These are phyloP conservation scores for Pseudogymnoascus sp. DNA, from an alignment of 2,329 filamentous ascomycete genomes.

Conservation along the genomic window DNA sequence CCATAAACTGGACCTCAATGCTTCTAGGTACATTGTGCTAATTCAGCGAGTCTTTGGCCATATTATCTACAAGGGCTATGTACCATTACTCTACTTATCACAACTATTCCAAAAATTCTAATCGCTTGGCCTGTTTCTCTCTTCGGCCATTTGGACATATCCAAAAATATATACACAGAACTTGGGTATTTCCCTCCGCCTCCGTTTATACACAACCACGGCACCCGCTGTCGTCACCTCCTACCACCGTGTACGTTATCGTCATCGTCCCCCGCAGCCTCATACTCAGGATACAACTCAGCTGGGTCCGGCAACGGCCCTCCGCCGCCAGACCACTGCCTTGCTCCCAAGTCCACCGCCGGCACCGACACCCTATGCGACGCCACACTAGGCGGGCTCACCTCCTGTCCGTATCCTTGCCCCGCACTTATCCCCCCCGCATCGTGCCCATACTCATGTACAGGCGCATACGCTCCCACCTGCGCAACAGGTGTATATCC, in stretches of 20 bases:
- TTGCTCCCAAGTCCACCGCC: background rate
- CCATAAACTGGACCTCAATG: background rate
- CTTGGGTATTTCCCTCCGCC: background rate
- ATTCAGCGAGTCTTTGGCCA: background rate
- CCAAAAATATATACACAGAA: background rate
- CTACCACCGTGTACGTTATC: background rate
- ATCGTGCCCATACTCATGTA: background rate
- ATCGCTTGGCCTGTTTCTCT: no score
- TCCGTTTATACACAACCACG: background rate
- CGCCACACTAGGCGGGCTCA: background rate
- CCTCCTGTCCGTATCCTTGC: background rate
- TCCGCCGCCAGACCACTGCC: background rate
- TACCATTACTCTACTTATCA: background rate
- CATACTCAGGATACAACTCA: constrained; percentile 4
- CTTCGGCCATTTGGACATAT: background rate
- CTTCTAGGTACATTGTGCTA: background rate
- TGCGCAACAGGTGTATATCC: background rate
- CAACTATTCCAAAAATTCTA: background rate
- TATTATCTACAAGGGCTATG: background rate
- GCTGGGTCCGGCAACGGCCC: background rate
- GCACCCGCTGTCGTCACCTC: background rate
- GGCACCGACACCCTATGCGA: background rate
- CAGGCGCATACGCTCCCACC: background rate
- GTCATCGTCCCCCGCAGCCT: background rate
- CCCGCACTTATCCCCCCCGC: background rate